Base-by-base conservation (phyloP, 2,329 filamentous ascomycete species). In the Fusarium sp. region DNA sequence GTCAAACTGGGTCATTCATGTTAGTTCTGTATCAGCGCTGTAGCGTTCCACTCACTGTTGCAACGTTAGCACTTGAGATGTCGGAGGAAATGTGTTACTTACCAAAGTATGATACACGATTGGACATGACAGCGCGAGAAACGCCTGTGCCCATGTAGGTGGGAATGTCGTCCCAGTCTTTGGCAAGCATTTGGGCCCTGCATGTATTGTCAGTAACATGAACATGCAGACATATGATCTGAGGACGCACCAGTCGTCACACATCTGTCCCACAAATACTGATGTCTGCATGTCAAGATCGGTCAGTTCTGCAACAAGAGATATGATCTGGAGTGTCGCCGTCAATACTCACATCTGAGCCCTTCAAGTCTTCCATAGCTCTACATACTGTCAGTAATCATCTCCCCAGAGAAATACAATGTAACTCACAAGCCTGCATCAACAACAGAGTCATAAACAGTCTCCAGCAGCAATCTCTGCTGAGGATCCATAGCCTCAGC, bases 401-500 rank as follows among this genome's bases (percentile, higher is more conserved):
- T 21, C 29, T 35, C 3, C 2, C 7, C 23, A 18, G 11, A 35
- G 3, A 19, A 10, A 9, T 9, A 1, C 1, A 5, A 15, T 0
- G 1, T 5, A 57, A 38, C 57, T 52, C 27, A 60, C 29, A 55
- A 35, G 8, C 58, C 58, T 18, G 58, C 58, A n/a, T 41, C 58
- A 14, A 41, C 31, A 6, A 64, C 33, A n/a, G 66, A 59, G 49
- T 71, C 66, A 27, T 69, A 71, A 3, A 60, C 54, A n/a, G 58
- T 58, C 41, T 71, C 69, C 16, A 71, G 48, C 25, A 62, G 10
- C 15, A 69, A 21, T 1, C 65, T 39, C 33, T 66, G 55, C 44
- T 71, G 66, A 1, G 69, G 69, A n/a, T 71, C 65, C 48, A 71
- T 69, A 10, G 60, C 41, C 37, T 64, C 61, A 19, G 63, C 58